Base-by-base conservation (phyloP, 208 protist genomes). In the Trichomonas gallinae region DNA sequence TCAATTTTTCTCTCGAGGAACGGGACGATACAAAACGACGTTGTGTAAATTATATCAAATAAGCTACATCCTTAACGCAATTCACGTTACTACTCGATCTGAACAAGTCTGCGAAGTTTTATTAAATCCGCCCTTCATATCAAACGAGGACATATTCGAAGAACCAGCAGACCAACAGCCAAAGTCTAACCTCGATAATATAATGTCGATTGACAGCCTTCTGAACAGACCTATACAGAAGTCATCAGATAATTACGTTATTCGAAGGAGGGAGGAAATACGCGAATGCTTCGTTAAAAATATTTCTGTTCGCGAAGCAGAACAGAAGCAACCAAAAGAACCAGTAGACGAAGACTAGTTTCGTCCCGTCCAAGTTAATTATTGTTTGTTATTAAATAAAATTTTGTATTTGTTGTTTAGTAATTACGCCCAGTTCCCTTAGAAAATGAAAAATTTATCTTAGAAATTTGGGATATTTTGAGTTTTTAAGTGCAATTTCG, bases 41-140 rank as follows among this genome's bases (percentile, higher is more conserved):
- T 44, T 89, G 17, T 89, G 83, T 40, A 89, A 89, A 17, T 40
- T 89, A 34, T 89, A 89, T 89, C 83, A 89, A 89, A 89, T 89
- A 0, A n/a, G 40, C 31, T 89, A 89, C 36, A 89, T 89, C n/a
- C 31, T 89, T n/a, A 40, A 46, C 4, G 23, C 83, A 48, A 89
- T 89, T 46, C n/a, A 40, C 17, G 83, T 89, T n/a, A 89, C 83
- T 0, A 48, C 83, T 31, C 45, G 83, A 89, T 31, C 83, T 11
- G 81, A 34, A 42, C 81, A 85, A 85, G 81, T 85, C 4, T 85
- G 81, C 81, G 81, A 85, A n/a, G 81, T 85, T 11, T 42, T 85
- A 85, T 15, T 85, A 85, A 85, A 85, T 85, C 26, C 26, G 21
- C 81, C 81, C 0, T 85, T 72, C 26, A 72, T 72, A 72, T n/a